Conservation (phyloP, 345 rosid genomes). For the Sisymbrium irio region DNA sequence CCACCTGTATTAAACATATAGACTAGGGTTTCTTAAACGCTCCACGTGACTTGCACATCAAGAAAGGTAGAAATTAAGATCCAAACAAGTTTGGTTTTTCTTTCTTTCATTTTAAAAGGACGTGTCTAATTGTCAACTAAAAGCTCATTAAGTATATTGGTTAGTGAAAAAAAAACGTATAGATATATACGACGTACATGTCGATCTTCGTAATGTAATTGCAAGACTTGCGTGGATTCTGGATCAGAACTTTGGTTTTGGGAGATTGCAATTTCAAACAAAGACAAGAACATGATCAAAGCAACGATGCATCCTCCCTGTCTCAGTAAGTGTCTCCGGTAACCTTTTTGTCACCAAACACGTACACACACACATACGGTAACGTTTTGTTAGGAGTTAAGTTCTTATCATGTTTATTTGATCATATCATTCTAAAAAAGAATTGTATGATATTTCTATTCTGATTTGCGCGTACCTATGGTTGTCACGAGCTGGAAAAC, state of each 20-base stretch:
- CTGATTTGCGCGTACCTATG: conserved; percentile 24
- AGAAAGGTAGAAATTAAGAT: not conserved
- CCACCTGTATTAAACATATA: conserved; percentile 48
- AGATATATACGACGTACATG: conserved; percentile 18
- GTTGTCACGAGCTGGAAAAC: conserved; percentile 25
- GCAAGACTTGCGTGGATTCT: conserved; percentile 23
- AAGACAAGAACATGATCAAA: conserved; percentile 27
- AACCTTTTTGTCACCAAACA: conserved; percentile 20
- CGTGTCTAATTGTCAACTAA: not conserved
- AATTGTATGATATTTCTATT: not conserved
- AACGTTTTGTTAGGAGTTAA: conserved; percentile 11
- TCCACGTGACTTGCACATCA: conserved; percentile 15
- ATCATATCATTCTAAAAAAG: too few relatives aligned
- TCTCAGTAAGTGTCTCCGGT: conserved; percentile 2
- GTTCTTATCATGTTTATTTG: not conserved
- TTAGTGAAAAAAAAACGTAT: not conserved
- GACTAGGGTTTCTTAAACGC: conserved; percentile 10
- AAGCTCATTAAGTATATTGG: not conserved
- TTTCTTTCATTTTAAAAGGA: not conserved
- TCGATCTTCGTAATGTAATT: conserved; percentile 28
- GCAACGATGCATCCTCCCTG: conserved; percentile 19
- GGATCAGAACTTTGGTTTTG: conserved; percentile 22
- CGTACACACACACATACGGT: not conserved
- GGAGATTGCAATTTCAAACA: conserved; percentile 7
- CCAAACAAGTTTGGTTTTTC: not conserved